Conservation (phyloP, 352 stramenopile species). For the Phytophthora constricta region DNA sequence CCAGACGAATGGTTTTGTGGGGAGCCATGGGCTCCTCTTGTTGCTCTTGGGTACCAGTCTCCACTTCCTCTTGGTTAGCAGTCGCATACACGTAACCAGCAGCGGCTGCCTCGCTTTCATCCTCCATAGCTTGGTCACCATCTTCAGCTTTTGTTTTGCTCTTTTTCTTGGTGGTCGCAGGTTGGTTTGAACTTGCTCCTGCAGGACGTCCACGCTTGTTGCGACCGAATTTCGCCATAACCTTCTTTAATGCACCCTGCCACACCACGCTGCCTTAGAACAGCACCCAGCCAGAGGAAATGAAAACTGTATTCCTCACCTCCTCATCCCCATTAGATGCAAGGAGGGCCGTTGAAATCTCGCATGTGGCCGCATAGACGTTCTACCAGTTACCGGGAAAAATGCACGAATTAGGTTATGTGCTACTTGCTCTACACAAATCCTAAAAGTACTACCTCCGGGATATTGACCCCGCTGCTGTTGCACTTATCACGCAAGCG, state of each 20-base stretch:
- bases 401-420: background rate
- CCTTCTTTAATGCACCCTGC: slow-evolving; percentile 35
- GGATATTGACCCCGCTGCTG: background rate
- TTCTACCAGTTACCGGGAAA: too few species aligned
- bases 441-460: background rate
- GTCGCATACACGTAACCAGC: slow-evolving; percentile 25
- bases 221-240: slow-evolving; percentile 32
- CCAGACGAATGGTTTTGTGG: slow-evolving; percentile 65
- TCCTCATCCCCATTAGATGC: slow-evolving; percentile 37
- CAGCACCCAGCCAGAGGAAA: background rate
- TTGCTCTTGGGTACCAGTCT: slow-evolving; percentile 6
- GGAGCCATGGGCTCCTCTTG: slow-evolving; percentile 45
- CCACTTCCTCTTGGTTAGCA: too few species aligned
- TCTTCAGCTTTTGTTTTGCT: slow-evolving; percentile 23
- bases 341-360: slow-evolving; percentile 35
- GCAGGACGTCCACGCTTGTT: slow-evolving; percentile 26
- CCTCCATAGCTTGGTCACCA: slow-evolving; percentile 7
- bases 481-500: background rate
- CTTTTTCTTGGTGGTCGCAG: slow-evolving; percentile 20
- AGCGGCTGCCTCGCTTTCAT: background rate
- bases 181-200: slow-evolving; percentile 15
- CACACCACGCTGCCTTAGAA: background rate
- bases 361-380: slow-evolving; percentile 20
- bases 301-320: slow-evolving; percentile 12
- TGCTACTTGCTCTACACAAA: background rate